These are phyloP conservation scores for Pichia sp. DNA, from an alignment of 1,139 yeast species.

Conservation along the genomic window DNA sequence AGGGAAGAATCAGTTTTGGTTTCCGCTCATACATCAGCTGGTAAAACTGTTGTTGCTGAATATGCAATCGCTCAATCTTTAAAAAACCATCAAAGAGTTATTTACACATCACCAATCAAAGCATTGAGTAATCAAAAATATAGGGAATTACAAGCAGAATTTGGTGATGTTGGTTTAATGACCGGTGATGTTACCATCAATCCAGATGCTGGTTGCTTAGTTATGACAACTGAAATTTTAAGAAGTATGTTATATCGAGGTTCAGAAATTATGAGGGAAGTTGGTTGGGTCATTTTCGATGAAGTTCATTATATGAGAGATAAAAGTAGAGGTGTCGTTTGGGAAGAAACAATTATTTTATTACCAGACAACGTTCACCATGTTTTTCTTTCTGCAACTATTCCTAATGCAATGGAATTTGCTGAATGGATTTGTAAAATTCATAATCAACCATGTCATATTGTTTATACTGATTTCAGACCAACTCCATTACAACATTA, in stretches of 20 bases:
- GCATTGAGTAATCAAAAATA: slow-evolving; percentile 95
- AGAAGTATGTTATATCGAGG: slow-evolving; percentile 95
- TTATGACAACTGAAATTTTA: slow-evolving; percentile 96
- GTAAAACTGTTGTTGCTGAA: slow-evolving; percentile 98
- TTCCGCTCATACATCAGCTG: slow-evolving; percentile 87
- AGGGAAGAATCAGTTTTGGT: slow-evolving; percentile 97
- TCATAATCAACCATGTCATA: slow-evolving; percentile 96
- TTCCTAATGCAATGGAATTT: slow-evolving; percentile 94
- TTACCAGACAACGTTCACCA: slow-evolving; percentile 92
- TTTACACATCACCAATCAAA: slow-evolving; percentile 95
- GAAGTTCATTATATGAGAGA: slow-evolving; percentile 98
- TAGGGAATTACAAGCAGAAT: slow-evolving; percentile 81
- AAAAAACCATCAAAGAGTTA: slow-evolving; percentile 86
- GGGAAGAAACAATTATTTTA: slow-evolving; percentile 98
- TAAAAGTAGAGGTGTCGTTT: slow-evolving; percentile 95
- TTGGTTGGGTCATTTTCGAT: slow-evolving; percentile 94
- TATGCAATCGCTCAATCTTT: slow-evolving; percentile 95
- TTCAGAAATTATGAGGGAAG: slow-evolving; percentile 93
- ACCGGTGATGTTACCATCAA: slow-evolving; percentile 98
- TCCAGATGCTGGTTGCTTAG: slow-evolving; percentile 93
- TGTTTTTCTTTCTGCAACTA: slow-evolving; percentile 88
- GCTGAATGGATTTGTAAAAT: slow-evolving; percentile 97
- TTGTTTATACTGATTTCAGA: slow-evolving; percentile 96
- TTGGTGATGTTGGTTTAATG: slow-evolving; percentile 85
- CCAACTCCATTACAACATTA: slow-evolving; percentile 98